Base-by-base conservation (phyloP, 192 early-diverging fungal species). In the Pecoramyces ruminantium region DNA sequence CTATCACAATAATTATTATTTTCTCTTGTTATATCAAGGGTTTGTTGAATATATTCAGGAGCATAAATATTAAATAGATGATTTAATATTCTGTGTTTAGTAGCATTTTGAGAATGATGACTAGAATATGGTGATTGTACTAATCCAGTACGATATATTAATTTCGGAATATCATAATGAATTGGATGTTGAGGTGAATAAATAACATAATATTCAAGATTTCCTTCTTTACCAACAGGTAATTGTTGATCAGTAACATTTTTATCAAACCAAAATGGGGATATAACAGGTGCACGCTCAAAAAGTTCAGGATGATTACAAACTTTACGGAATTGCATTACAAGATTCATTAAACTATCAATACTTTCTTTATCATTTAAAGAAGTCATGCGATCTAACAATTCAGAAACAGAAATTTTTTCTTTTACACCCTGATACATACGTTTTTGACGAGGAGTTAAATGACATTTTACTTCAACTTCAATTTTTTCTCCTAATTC, bases 311-410 rank as follows among this genome's bases (percentile, higher is more conserved):
- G 94, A 85, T 95, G 94, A 80, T 94, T 95, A 83, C 93, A 94
- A 34, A 95, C 93, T 83, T 95, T 95, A 82, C 94, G 92, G 88
- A 95, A 93, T 84, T 95, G 94, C 94, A 95, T 95, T n/a, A 97
- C 94, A 80, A 96, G 82, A 81, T 96, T 96, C 94, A 95, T 95
- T 83, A 96, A 87, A 82, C 90, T 94, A 82, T 94, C 93, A 78
- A 91, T 89, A 77, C 87, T 89, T n/a, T 93, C 93, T 29, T 87
- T 88, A 79, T 93, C 92, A 79, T 85, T 86, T n/a, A 80, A 21
- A 87, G 91, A 4, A 30, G 91, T 88, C 28, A 90, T 87, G 42
- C 90, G 90, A 83, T 92, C 91, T 80, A 95, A 81, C 13, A 94
- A 84, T 79, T 95, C 94, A 0, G 92, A 82, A 28, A 94, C 89